Base-by-base conservation (phyloP, 371 early-diverging fungal genomes). In the Mucor lusitanicus region DNA sequence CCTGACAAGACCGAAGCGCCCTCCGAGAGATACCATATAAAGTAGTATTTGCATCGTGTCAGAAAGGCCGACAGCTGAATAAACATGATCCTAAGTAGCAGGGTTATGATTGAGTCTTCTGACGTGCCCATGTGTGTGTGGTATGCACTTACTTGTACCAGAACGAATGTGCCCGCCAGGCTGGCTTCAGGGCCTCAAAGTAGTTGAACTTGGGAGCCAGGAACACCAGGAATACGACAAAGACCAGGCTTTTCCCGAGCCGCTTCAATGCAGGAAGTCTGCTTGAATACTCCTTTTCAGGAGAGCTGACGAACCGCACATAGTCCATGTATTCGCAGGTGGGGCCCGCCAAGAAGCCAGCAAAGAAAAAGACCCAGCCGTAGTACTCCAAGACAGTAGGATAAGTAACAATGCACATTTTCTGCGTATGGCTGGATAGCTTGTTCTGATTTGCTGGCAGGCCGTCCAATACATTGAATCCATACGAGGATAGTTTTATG, bases 341-440 rank as follows among this genome's bases (percentile, higher is more conserved):
- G 0, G 98, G 97, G 3, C 97, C 98, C 0, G 91, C 91, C 13
- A 94, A 72, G 70, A 96, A 90, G 0, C 92, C 90, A 46, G 90
- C 88, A 78, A 95, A 97, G 78, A 92, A 98, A 71, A 92, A 93
- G 48, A 92, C 75, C 85, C 91, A 98, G 28, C 96, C 96, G 64
- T 93, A 82, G 70, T 82, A 96, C 79, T 94, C 93, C 33, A 93
- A 72, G 30, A 95, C 64, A 6, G 83, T 71, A 0, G 98, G 98
- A 65, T 88, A 79, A 6, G 66, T 32, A 0, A 42, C 64, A 37
- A 95, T 82, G 28, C 84, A 85, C 74, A 90, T 87, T 19, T 77
- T 72, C 56, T 81, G 68, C 69, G 94, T 90, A 74, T 94, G 88
- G 87, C 69, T 25, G 12, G 66, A 57, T 33, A 61, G 11, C 13